phyloP scores from a whole-genome alignment of 2,329 filamentous ascomycete genomes.

The Diaporthe aspalathi region DNA sequence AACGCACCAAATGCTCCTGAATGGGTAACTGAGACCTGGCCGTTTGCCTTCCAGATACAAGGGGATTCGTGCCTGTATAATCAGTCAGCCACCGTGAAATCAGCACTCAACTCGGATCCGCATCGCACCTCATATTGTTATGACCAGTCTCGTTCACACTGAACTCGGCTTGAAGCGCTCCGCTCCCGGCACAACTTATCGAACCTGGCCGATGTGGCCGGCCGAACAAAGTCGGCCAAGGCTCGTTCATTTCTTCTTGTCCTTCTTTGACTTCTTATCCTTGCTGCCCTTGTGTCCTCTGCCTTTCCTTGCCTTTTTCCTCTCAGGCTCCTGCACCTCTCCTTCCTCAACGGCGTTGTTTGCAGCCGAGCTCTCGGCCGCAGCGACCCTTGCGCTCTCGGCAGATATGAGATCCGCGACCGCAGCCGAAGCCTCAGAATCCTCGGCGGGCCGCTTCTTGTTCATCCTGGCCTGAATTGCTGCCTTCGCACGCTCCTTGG shows the following conservation, averaged over 20 bases:
- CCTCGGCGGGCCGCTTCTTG: slow-evolving; percentile 52
- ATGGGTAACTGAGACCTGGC: background rate
- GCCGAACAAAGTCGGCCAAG: background rate
- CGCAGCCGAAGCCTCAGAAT: slow-evolving; percentile 31
- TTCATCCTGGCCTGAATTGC: slow-evolving; percentile 47
- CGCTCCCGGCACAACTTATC: background rate
- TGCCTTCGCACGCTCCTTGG: slow-evolving; percentile 66
- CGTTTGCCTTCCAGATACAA: background rate
- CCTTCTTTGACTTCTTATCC: slow-evolving; percentile 46
- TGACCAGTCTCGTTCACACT: background rate
- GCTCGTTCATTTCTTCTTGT: slow-evolving; percentile 38
- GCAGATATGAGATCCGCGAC: slow-evolving; percentile 24
- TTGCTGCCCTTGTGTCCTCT: slow-evolving; percentile 48
- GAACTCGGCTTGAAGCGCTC: background rate
- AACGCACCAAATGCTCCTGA: background rate
- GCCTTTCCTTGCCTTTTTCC: slow-evolving; percentile 60
- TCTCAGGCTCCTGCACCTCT: slow-evolving; percentile 53
- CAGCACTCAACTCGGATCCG: background rate
- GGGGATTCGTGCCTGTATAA: background rate
- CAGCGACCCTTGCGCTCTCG: slow-evolving; percentile 43
- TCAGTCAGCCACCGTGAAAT: background rate
- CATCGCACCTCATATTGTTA: background rate
- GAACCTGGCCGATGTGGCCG: background rate
- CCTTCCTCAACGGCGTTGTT: slow-evolving; percentile 36
- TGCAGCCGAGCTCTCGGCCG: slow-evolving; percentile 2